A percentile compares a stretch with the other conserved stretches of the same genome.
Evolutionary conservation across 768 basidiomycete genomes (phyloP).

Genomic region (Amanita rubescens): DNA sequence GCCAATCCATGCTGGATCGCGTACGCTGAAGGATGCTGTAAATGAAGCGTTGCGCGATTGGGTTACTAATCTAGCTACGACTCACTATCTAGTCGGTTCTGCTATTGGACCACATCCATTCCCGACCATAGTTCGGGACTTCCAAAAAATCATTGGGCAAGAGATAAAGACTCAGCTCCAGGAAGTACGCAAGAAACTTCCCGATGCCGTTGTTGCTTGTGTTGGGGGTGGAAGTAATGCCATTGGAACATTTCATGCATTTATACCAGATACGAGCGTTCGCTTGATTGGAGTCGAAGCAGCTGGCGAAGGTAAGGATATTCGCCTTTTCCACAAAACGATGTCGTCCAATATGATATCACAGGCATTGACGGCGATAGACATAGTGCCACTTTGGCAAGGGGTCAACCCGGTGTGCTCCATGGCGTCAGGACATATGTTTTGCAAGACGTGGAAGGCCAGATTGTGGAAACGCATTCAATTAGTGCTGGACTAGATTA

Average conservation of each 20-base stretch:
- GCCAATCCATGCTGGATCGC: conserved; percentile 88
- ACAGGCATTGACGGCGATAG: conserved; percentile 73
- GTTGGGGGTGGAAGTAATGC: conserved; percentile 98
- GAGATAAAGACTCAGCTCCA: conserved; percentile 89
- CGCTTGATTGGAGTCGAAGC: conserved; percentile 93
- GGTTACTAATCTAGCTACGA: conserved; percentile 92
- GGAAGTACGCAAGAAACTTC: conserved; percentile 72
- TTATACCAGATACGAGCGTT: conserved; percentile 83
- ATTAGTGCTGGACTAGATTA: conserved; percentile 96
- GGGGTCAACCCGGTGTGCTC: conserved; percentile 88
- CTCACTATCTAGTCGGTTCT: conserved; percentile 96
- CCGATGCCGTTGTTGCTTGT: conserved; percentile 92
- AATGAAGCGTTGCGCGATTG: conserved; percentile 98
- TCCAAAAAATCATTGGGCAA: conserved; percentile 89
- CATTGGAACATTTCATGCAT: conserved; percentile 96
- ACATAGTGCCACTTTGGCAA: conserved; percentile 91
- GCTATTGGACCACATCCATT: conserved; percentile 98
- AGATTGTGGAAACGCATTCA: conserved; percentile 96
- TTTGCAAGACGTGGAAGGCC: conserved; percentile 80
- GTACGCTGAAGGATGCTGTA: conserved; percentile 95
- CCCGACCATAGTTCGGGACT: conserved; percentile 98
- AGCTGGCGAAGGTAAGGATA: conserved; percentile 87
- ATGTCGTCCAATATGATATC: neutral
- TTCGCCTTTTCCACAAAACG: neutral
- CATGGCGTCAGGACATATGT: conserved; percentile 97